Evolutionary conservation across 768 basidiomycete genomes (phyloP).

Genomic region (Psilocybe sp.): DNA sequence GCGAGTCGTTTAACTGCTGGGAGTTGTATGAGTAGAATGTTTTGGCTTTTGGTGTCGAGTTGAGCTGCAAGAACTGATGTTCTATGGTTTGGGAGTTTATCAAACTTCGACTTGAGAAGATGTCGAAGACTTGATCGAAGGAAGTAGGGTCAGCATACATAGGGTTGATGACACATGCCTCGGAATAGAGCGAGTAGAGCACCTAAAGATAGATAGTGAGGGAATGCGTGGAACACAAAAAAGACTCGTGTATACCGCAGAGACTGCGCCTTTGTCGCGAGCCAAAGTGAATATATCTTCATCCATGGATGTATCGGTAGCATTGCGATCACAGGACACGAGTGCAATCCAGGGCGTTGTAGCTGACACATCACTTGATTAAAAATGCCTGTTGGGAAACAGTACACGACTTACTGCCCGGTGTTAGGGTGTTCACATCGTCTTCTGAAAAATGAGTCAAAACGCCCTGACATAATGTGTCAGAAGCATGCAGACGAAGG

Average conservation of each 20-base stretch:
- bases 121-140: constrained; percentile 73
- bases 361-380: constrained; percentile 33
- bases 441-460: constrained; percentile 82
- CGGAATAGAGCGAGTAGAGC: constrained; percentile 71
- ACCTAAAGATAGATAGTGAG: constrained; percentile 40
- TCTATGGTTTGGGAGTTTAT: constrained; percentile 54
- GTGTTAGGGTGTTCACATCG: constrained; percentile 40
- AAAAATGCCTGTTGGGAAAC: constrained; percentile 4
- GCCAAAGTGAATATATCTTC: constrained; percentile 84
- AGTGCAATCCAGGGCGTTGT: constrained; percentile 90
- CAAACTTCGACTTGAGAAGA: constrained; percentile 70
- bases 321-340: constrained; percentile 78
- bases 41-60: constrained; percentile 38
- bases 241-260: constrained; percentile 52
- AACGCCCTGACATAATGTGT: constrained; percentile 58
- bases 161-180: constrained; percentile 72
- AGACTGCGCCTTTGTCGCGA: constrained; percentile 72
- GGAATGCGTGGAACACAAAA: not conserved
- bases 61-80: constrained; percentile 59
- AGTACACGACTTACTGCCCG: constrained; percentile 37
- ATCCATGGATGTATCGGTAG: constrained; percentile 56
- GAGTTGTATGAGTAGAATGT: constrained; percentile 61
- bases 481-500: not conserved
- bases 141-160: constrained; percentile 61
- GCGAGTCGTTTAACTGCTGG: constrained; percentile 55